A percentile compares a stretch with the other conserved stretches of the same genome.
These are phyloP conservation scores for Xylaria flabelliformis DNA, from an alignment of 495 filamentous ascomycete genomes.

Conservation along the genomic window DNA sequence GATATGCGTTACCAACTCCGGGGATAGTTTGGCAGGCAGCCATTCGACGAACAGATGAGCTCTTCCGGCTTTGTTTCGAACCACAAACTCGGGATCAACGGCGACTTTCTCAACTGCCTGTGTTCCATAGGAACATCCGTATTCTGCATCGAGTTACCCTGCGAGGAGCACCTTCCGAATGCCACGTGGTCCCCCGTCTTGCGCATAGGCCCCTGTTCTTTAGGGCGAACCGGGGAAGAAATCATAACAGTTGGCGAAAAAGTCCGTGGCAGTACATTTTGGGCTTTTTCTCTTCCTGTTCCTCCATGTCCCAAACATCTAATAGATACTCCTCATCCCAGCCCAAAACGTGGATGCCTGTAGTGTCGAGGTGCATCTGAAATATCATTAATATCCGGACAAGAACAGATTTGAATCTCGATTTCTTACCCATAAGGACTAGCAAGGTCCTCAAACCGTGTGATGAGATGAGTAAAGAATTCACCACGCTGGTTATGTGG, in stretches of 20 bases:
- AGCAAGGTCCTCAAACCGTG: conserved; percentile 31
- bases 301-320: background rate
- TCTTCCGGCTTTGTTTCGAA: no score
- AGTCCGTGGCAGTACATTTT: background rate
- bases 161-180: no score
- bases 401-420: background rate
- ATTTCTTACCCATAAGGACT: conserved; percentile 17
- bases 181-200: no score
- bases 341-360: background rate
- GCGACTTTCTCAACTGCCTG: no score
- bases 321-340: background rate
- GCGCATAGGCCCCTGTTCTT: background rate
- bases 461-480: conserved; percentile 1
- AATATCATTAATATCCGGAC: background rate
- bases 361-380: conserved; percentile 22
- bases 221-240: conserved; percentile 14
- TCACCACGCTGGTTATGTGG: conserved; percentile 22
- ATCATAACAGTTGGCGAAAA: conserved; percentile 11
- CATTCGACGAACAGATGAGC: no score
- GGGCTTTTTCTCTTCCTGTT: background rate
- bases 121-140: no score
- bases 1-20: no score
- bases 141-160: no score
- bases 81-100: no score
- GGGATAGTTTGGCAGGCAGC: no score